These are phyloP conservation scores for Hibiscus trionum DNA, from an alignment of 345 rosid species.

Conservation along the genomic window DNA sequence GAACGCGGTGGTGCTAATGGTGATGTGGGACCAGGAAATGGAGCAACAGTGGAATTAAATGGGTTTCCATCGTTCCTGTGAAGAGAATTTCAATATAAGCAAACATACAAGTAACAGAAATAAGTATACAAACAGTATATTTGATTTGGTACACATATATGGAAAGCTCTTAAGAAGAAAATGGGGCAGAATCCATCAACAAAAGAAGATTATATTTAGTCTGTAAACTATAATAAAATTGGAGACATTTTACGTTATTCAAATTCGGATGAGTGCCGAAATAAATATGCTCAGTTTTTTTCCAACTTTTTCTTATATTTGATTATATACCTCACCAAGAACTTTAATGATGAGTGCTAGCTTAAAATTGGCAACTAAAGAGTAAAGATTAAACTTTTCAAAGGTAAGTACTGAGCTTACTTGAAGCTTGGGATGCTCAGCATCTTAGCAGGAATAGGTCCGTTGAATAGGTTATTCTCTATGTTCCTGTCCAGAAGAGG, in stretches of 20 bases:
- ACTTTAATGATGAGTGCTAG: not conserved
- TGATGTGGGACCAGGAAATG: constrained; percentile 46
- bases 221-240: not conserved
- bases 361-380: not conserved
- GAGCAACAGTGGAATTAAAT: constrained; percentile 50
- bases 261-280: not conserved
- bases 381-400: not conserved
- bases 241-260: not conserved
- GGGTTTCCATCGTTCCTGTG: constrained; percentile 82
- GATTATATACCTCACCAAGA: not conserved
- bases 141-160: not conserved
- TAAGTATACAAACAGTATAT: not conserved
- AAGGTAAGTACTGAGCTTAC: constrained; percentile 30
- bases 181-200: not conserved
- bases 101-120: not conserved
- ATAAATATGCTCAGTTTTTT: not conserved
- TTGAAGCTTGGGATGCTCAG: constrained; percentile 59
- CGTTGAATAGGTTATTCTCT: constrained; percentile 80
- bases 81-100: constrained; percentile 13
- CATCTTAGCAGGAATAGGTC: constrained; percentile 79
- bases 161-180: not conserved
- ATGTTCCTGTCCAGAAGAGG: constrained; percentile 52
- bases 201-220: not conserved
- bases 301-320: not conserved
- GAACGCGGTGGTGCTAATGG: constrained; percentile 34